Evolutionary conservation across 352 stramenopile species (phyloP).

Genomic region (Phytophthora aleatoria): DNA sequence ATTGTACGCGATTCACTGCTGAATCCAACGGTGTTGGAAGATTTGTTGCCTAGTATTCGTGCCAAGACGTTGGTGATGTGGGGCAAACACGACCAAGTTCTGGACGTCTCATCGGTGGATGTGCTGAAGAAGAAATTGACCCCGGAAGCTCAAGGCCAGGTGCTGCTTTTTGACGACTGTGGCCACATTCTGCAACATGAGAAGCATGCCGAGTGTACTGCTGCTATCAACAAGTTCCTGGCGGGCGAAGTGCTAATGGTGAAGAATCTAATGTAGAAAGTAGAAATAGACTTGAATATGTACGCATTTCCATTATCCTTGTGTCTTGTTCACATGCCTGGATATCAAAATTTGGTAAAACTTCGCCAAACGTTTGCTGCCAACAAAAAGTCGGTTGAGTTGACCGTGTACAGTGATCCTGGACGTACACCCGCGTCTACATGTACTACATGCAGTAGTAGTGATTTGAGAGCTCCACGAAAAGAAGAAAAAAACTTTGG

Average conservation of each 20-base stretch:
- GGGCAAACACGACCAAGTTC: slow-evolving; percentile 70
- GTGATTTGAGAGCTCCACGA: no score
- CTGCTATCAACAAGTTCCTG: slow-evolving; percentile 70
- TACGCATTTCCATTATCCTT: no score
- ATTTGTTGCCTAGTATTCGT: slow-evolving; percentile 60
- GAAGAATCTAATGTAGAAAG: slow-evolving; percentile 13
- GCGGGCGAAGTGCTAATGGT: slow-evolving; percentile 24
- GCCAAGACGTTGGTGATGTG: slow-evolving; percentile 70
- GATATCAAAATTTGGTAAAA: no score
- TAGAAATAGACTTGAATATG: no score
- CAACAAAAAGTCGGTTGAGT: no score
- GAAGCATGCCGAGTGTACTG: slow-evolving; percentile 54
- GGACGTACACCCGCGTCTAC: no score
- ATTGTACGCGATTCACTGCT: slow-evolving; percentile 61
- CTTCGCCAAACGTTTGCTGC: no score
- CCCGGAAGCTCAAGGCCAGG: slow-evolving; percentile 36
- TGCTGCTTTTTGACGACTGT: slow-evolving; percentile 65
- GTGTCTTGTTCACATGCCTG: no score
- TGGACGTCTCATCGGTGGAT: slow-evolving; percentile 72
- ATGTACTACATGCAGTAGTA: no score
- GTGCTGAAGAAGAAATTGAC: slow-evolving; percentile 58
- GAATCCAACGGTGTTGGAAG: slow-evolving; percentile 63
- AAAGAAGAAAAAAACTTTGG: no score
- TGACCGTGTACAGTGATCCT: no score
- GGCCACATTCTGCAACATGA: slow-evolving; percentile 79